Conservation (phyloP, 2,329 filamentous ascomycete species). For the Botrytis deweyae region DNA sequence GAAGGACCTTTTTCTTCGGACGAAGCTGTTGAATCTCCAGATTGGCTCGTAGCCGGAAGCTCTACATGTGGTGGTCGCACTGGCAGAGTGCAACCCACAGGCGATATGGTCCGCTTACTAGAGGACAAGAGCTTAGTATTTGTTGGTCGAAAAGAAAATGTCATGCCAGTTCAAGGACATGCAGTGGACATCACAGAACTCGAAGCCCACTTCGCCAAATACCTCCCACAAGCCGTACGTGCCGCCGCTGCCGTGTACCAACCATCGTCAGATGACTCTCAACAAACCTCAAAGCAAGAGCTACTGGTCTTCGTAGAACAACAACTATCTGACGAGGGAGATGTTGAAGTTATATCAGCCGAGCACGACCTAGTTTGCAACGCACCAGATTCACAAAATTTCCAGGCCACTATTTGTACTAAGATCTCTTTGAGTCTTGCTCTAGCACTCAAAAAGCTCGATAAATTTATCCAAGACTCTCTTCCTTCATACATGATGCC, state of each 20-base stretch:
- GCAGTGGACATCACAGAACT: conserved; percentile 44
- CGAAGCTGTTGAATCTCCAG: conserved; percentile 41
- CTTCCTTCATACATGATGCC: conserved; percentile 51
- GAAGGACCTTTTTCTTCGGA: conserved; percentile 54
- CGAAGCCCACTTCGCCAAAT: conserved; percentile 41
- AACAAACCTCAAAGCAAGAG: conserved; percentile 12
- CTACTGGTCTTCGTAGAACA: conserved; percentile 12
- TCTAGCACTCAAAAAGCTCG: conserved; percentile 42
- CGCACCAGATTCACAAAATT: conserved; percentile 22
- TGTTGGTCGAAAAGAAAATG: conserved; percentile 59
- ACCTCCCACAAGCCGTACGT: conserved; percentile 39
- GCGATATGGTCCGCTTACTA: conserved; percentile 57
- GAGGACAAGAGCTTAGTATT: conserved; percentile 52
- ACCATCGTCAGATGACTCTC: conserved; percentile 9
- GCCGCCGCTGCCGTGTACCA: conserved; percentile 35
- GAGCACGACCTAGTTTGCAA: background rate
- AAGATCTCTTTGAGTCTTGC: conserved; percentile 38
- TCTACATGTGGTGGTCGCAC: conserved; percentile 19
- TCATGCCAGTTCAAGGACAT: conserved; percentile 41
- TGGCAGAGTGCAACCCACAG: conserved; percentile 51
- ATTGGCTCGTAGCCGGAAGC: conserved; percentile 46
- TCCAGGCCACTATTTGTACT: conserved; percentile 30
- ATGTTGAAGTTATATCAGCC: background rate
- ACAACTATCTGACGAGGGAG: background rate
- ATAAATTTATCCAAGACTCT: conserved; percentile 45